Conservation (phyloP, 257 asterid genomes). For the Dorcoceras hygrometricum region DNA sequence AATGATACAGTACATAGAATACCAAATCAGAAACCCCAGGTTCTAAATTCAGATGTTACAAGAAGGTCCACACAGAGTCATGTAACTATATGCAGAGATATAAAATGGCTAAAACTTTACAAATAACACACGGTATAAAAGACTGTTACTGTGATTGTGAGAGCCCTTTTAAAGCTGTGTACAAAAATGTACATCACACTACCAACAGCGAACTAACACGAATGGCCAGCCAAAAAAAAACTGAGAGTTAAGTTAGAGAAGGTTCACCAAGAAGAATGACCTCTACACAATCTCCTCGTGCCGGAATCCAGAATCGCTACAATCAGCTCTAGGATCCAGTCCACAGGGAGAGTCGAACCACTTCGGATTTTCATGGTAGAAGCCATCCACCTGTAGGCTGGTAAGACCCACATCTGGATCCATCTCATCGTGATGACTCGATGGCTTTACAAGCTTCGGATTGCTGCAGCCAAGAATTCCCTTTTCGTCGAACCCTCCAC, state of each 20-base stretch:
- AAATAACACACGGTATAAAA: constrained; percentile 37
- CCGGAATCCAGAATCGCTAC: constrained; percentile 73
- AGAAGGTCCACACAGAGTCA: constrained; percentile 24
- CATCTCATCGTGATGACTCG: constrained; percentile 57
- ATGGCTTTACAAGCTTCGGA: constrained; percentile 40
- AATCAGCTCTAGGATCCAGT: constrained; percentile 69
- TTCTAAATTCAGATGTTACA: constrained; percentile 17
- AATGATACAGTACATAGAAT: constrained; percentile 10
- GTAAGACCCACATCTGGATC: constrained; percentile 79
- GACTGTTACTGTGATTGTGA: constrained; percentile 32
- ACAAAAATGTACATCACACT: constrained; percentile 43
- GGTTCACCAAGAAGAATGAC: constrained; percentile 49
- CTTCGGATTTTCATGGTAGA: constrained; percentile 86
- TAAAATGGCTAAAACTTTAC: constrained; percentile 40
- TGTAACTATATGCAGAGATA: constrained; percentile 37
- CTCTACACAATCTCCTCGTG: constrained; percentile 75
- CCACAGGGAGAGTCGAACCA: constrained; percentile 96
- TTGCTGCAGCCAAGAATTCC: constrained; percentile 55
- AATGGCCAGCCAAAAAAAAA: constrained; percentile 25
- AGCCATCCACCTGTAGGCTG: constrained; percentile 74
- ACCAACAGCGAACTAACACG: constrained; percentile 36
- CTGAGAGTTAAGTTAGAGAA: constrained; percentile 47
- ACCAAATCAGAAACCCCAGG: constrained; percentile 24
- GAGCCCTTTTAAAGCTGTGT: constrained; percentile 31
- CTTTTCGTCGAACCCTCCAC: constrained; percentile 75